Evolutionary conservation across 2,329 filamentous ascomycete species (phyloP), one percentile per base, ranked within the genome.

Genomic region (Colletotrichum incanum): DNA sequence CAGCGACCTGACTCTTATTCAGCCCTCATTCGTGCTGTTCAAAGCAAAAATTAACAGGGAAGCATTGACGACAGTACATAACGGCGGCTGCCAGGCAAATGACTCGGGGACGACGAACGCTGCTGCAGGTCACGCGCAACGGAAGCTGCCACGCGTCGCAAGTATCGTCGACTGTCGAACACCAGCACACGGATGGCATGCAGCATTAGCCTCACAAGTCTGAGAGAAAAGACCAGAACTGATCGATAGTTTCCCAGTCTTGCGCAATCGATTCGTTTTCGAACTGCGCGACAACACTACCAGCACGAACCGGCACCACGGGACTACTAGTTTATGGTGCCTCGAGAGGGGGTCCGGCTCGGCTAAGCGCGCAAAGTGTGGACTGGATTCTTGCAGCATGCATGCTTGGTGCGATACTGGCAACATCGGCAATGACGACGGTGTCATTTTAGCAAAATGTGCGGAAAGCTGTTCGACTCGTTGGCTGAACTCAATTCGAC

Each of bases 1-100:
- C 69, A 64, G 56, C 55, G 64, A 52, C 58, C 43, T 68, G 64
- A 63, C 58, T 71, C 68, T 70, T 37, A 31, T 23, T 23, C 12
- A 26, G 16, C 23, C 54, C 31, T 62, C 26, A 58, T 62, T 43
- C 50, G 18, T 20, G 23, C 50, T 37, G 59, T 43, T 60, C n/a
- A 28, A 69, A 54, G 65, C 52, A 47, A 45, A 31, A 28, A 34
- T 47, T 23, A 45, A 31, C 39, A 69, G 59, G 59, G 54, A 65
- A 72, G 59, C 45, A 65, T 66, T 39, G 54, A 47, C 65, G 54
- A 47, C 65, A 63, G 55, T 45, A 54, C 31, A 34, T n/a, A 47
- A 64, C 58, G 50, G n/a, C 69, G 41, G 43, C 47, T 16, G 23
- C 23, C 26, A 50, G 18, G 28, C 37, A 28, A 72, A 58, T 72